Conservation (phyloP, 306 rosid genomes). For the Carpinus viminea region DNA sequence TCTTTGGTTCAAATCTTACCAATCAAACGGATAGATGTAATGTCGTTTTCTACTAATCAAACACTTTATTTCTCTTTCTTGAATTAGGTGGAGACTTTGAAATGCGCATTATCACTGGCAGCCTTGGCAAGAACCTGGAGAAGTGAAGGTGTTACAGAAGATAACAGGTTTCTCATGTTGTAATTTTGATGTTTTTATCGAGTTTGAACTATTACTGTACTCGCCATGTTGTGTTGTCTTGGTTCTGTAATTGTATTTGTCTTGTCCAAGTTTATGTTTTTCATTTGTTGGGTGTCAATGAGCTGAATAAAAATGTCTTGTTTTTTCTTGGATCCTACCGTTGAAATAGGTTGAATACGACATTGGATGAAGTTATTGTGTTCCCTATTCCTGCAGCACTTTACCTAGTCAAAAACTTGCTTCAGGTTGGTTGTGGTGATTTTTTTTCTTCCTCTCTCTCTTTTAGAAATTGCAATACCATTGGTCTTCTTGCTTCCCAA, state of each 20-base stretch:
- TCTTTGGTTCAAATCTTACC: background rate
- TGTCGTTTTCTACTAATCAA: background rate
- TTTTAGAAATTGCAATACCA: background rate
- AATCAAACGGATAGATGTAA: background rate
- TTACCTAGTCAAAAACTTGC: conserved; percentile 89
- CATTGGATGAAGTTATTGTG: conserved; percentile 82
- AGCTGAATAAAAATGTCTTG: background rate
- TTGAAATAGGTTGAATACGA: conserved; percentile 71
- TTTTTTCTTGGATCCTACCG: conserved; percentile 3
- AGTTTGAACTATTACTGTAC: background rate
- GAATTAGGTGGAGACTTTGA: conserved; percentile 81
- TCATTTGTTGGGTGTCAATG: background rate
- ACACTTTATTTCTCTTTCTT: conserved; percentile 13
- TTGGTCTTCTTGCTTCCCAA: conserved; percentile 18
- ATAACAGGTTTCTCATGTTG: no score
- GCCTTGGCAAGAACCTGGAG: conserved; percentile 72
- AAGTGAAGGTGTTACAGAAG: background rate
- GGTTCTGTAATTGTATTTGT: no score
- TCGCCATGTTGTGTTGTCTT: no score
- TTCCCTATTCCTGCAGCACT: conserved; percentile 94
- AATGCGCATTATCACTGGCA: conserved; percentile 79
- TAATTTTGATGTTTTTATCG: background rate
- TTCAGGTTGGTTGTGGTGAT: conserved; percentile 64
- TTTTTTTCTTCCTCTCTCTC: background rate
- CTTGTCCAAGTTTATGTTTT: no score